Base-by-base conservation (phyloP, 371 early-diverging fungal species). In the Batkoa obscura region DNA sequence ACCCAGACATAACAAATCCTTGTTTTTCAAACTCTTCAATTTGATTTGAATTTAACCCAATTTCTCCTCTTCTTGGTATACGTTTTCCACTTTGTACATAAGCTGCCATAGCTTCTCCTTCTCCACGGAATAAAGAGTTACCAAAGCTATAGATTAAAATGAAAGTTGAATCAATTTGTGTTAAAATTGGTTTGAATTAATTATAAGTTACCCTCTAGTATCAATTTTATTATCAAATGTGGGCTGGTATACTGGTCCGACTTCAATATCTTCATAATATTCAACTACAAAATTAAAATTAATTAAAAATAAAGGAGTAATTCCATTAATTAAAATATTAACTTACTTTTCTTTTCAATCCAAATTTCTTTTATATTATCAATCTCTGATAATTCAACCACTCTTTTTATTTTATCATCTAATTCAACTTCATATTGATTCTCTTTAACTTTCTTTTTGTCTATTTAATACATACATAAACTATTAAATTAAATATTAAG, bases 41-140 rank as follows among this genome's bases (percentile, higher is more conserved):
- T 66, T 89, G 73, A 31, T 83, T 73, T 48, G 84, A 78, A 54
- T 79, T 79, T 15, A 93, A 66, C 43, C 94, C 94, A 66, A 95
- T 90, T 72, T 95, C 94, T 74, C 94, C 96, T 72, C 94, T 84
- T 37, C 94, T 84, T 12, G 94, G 94, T 59, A 95, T 93, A 65
- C 94, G 87, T 68, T 93, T 90, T 4, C 38, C 93, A 41, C 83
- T 74, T 60, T 89, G 86, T 6, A 91, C 82, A 69, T 83, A 93
- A 0, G 86, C 80, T 0, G 85, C 84, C 83, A 85, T 83, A 0
- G 88, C 86, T 2, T 83, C 70, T 41, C 84, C 88, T 69, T 84
- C 88, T 39, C 89, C 86, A 0, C 84, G 79, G 43, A 84, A 62
- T 45, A 86, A 60, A 1, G 86, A 82, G 2, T 81, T 76, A 62